Percentiles rank a stretch among this genome's conserved stretches.
Conservation (phyloP, 2,329 filamentous ascomycete genomes). For the Penicillium sp. region DNA sequence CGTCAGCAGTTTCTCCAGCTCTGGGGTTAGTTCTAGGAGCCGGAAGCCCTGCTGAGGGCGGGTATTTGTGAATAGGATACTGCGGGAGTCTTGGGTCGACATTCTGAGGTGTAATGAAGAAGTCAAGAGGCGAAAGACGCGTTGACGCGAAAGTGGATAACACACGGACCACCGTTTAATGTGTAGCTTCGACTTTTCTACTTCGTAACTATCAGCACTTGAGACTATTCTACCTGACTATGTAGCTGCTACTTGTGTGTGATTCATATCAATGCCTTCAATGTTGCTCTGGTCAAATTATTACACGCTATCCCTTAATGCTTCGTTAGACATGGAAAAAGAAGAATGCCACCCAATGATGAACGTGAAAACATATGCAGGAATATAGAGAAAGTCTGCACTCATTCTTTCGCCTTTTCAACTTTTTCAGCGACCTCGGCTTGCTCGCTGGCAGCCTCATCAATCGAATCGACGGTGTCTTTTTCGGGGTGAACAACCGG, state of each 20-base stretch:
- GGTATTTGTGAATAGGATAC: constrained; percentile 45
- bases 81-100: constrained; percentile 41
- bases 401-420: neutral
- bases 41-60: constrained; percentile 56
- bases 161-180: constrained; percentile 39
- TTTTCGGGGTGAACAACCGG: constrained; percentile 24
- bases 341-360: constrained; percentile 3
- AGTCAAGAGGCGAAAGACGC: constrained; percentile 5
- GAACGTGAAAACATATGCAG: constrained; percentile 8
- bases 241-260: neutral
- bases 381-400: constrained; percentile 1
- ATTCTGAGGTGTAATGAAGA: constrained; percentile 23
- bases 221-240: too few relatives aligned
- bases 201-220: too few relatives aligned
- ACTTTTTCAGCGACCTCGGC: neutral
- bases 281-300: constrained; percentile 7
- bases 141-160: constrained; percentile 14
- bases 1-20: constrained; percentile 57
- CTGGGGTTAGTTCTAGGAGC: constrained; percentile 62
- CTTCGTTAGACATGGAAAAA: constrained; percentile 14
- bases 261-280: neutral
- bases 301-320: constrained; percentile 19
- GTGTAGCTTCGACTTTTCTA: neutral
- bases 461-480: constrained; percentile 7
- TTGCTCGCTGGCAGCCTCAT: neutral